Percentiles rank a stretch among this genome's conserved stretches.
Conservation (phyloP, 2,329 filamentous ascomycete genomes). For the Penicillium sp. region DNA sequence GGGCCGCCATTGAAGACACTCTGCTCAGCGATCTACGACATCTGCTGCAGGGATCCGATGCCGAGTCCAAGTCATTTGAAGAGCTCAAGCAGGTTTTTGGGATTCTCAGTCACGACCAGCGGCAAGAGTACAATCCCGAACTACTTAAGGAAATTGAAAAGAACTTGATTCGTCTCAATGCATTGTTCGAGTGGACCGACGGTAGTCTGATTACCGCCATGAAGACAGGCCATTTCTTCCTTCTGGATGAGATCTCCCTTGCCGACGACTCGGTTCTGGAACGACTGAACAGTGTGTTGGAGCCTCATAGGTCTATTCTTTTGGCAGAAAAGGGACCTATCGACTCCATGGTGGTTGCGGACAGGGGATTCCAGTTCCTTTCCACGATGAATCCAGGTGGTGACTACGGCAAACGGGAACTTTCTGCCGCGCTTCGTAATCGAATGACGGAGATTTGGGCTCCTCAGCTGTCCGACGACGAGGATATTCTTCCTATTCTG, state of each 20-base stretch:
- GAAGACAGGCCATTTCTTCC: conserved; percentile 85
- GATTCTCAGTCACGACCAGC: conserved; percentile 51
- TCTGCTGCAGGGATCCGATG: conserved; percentile 45
- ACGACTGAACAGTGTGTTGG: conserved; percentile 92
- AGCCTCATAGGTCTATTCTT: conserved; percentile 82
- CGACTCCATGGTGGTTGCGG: conserved; percentile 77
- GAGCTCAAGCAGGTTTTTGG: conserved; percentile 66
- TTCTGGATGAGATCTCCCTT: conserved; percentile 96
- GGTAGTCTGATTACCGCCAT: conserved; percentile 93
- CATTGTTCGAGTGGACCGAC: conserved; percentile 95
- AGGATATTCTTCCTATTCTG: conserved; percentile 89
- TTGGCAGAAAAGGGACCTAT: conserved; percentile 91
- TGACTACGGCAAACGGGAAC: conserved; percentile 96
- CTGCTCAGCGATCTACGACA: conserved; percentile 65
- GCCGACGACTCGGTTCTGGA: conserved; percentile 98
- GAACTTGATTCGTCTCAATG: conserved; percentile 70
- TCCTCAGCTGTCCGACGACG: conserved; percentile 78
- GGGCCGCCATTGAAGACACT: conserved; percentile 70
- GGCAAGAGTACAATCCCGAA: conserved; percentile 54
- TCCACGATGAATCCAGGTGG: conserved; percentile 99
- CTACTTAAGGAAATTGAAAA: conserved; percentile 50
- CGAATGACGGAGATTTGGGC: conserved; percentile 99
- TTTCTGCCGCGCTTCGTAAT: conserved; percentile 92
- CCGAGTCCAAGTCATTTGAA: conserved; percentile 52
- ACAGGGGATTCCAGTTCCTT: conserved; percentile 87